phyloP scores from a whole-genome alignment of 441 rosid species.

The Rhodomyrtus psidioides region DNA sequence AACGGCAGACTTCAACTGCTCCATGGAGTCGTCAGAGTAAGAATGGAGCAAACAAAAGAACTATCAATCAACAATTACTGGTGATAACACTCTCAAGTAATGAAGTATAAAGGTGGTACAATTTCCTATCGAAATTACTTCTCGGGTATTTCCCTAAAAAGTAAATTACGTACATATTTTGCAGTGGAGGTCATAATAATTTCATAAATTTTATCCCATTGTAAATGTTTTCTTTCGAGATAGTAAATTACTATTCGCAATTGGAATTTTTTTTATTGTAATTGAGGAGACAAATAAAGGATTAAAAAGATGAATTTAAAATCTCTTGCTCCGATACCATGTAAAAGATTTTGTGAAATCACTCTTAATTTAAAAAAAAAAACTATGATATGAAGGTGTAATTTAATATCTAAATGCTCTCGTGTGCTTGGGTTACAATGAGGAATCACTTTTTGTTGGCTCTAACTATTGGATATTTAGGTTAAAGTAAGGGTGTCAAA shows the following conservation, averaged over 20 bases:
- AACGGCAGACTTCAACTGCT: background rate
- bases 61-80: background rate
- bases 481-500: too few species aligned
- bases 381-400: too few species aligned
- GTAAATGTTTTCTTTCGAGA: background rate
- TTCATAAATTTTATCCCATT: background rate
- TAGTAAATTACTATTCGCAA: background rate
- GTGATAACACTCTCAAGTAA: background rate
- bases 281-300: too few species aligned
- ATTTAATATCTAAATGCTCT: too few species aligned
- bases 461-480: background rate
- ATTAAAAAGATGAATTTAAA: too few species aligned
- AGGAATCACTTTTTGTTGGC: background rate
- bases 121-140: background rate
- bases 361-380: too few species aligned
- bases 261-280: background rate
- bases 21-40: background rate
- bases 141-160: background rate
- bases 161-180: background rate
- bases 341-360: too few species aligned
- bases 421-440: background rate
- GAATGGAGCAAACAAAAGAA: background rate
- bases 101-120: background rate
- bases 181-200: rapidly evolving
- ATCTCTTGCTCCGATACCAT: too few species aligned